Conservation (phyloP, 805 yeast genomes). For the Yamadazyma tumulicola region DNA sequence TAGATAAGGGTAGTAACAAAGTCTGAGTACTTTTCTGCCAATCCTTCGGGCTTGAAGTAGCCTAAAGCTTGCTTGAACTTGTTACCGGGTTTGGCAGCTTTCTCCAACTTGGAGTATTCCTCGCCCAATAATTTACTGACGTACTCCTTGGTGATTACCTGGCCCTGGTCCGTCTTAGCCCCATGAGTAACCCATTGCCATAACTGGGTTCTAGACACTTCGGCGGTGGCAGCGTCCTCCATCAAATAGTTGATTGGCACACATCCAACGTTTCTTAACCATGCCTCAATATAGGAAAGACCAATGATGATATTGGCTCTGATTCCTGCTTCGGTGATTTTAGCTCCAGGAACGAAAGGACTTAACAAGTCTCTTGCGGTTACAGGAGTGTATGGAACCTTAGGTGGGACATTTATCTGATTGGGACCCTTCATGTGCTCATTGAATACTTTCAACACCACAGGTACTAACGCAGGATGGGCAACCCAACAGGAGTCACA, state of each 20-base stretch:
- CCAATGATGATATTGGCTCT: constrained; percentile 72
- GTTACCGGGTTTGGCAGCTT: constrained; percentile 53
- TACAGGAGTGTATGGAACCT: constrained; percentile 48
- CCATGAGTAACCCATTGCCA: constrained; percentile 82
- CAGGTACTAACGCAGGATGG: constrained; percentile 75
- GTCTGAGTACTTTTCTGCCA: constrained; percentile 70
- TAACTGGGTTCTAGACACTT: constrained; percentile 77
- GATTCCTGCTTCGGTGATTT: constrained; percentile 68
- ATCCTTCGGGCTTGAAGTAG: constrained; percentile 68
- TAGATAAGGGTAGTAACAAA: constrained; percentile 74
- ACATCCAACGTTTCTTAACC: constrained; percentile 83
- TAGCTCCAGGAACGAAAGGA: constrained; percentile 59
- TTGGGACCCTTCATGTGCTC: constrained; percentile 81
- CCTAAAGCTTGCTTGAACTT: constrained; percentile 67
- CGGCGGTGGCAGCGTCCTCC: constrained; percentile 93
- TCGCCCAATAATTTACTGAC: constrained; percentile 56
- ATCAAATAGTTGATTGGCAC: constrained; percentile 80
- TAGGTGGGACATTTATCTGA: constrained; percentile 58
- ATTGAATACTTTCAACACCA: constrained; percentile 69
- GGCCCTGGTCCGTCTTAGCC: constrained; percentile 56
- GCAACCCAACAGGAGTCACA: constrained; percentile 92
- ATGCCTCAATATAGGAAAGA: constrained; percentile 76
- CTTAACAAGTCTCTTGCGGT: constrained; percentile 58
- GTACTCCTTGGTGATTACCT: constrained; percentile 55
- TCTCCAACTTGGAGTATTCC: constrained; percentile 53